phyloP scores from a whole-genome alignment of 139 green algal genomes.

The Chlamydomonas sp. region DNA sequence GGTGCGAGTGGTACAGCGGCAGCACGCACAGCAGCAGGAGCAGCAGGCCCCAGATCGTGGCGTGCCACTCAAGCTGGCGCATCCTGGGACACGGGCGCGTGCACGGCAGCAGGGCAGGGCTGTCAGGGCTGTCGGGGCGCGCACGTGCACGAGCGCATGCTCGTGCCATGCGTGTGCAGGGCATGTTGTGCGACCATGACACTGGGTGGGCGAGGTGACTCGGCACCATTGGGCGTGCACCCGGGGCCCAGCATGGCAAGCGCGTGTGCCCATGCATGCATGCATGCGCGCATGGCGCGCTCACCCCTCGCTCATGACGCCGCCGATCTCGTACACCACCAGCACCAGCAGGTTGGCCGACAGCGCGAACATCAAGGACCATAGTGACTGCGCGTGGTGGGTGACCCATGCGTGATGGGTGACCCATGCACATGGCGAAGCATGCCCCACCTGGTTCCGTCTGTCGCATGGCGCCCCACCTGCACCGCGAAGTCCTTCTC shows the following conservation, averaged over 20 bases:
- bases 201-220: background rate
- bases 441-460: background rate
- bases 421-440: background rate
- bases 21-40: conserved; percentile 73
- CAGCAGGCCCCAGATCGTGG: conserved; percentile 70
- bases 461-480: conserved; percentile 19
- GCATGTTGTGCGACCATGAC: too few species aligned
- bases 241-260: background rate
- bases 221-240: background rate
- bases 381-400: conserved; percentile 51
- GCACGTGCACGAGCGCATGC: too few species aligned
- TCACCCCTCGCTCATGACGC: conserved; percentile 39
- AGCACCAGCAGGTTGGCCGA: conserved; percentile 85
- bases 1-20: conserved; percentile 78
- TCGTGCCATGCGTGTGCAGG: too few species aligned
- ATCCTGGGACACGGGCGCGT: too few species aligned
- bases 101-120: too few species aligned
- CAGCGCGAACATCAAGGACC: conserved; percentile 78
- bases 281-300: background rate
- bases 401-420: background rate
- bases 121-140: too few species aligned
- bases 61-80: conserved; percentile 61
- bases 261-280: too few species aligned
- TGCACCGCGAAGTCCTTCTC: conserved; percentile 39
- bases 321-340: conserved; percentile 83